These are phyloP conservation scores for Mycosarcoma maydis DNA, from an alignment of 1,284 basidiomycete genomes.

Conservation along the genomic window DNA sequence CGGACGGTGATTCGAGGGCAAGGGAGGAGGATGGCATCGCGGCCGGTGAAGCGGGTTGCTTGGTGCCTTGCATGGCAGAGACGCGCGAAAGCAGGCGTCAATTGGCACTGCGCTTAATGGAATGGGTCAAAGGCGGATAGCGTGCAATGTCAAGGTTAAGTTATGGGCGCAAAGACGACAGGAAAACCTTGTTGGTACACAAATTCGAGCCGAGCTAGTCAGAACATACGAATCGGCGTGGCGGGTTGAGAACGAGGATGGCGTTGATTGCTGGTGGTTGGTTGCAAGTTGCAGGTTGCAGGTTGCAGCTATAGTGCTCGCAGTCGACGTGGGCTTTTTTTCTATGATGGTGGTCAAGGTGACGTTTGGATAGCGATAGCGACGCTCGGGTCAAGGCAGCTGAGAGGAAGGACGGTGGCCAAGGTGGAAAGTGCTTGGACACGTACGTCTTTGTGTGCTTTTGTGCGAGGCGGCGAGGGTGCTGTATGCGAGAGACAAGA, in stretches of 20 bases:
- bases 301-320: too few relatives aligned
- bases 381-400: neutral
- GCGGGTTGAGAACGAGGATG: too few relatives aligned
- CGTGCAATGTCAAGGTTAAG: conserved; percentile 7
- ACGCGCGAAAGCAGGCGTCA: neutral
- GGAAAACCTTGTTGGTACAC: neutral
- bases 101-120: too few relatives aligned
- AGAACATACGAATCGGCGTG: neutral
- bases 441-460: neutral
- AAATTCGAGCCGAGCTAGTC: neutral
- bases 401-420: neutral
- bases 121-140: neutral
- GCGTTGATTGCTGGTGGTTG: too few relatives aligned
- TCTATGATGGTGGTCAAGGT: too few relatives aligned
- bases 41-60: conserved; percentile 4
- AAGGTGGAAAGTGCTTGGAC: neutral
- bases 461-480: neutral
- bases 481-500: neutral
- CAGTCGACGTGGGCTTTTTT: too few relatives aligned
- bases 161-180: neutral
- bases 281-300: too few relatives aligned
- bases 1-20: conserved; percentile 4
- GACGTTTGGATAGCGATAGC: too few relatives aligned
- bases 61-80: conserved; percentile 11
- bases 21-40: conserved; percentile 4